phyloP scores from a whole-genome alignment of 2,329 filamentous ascomycete genomes.

The Trichoderma sp. region DNA sequence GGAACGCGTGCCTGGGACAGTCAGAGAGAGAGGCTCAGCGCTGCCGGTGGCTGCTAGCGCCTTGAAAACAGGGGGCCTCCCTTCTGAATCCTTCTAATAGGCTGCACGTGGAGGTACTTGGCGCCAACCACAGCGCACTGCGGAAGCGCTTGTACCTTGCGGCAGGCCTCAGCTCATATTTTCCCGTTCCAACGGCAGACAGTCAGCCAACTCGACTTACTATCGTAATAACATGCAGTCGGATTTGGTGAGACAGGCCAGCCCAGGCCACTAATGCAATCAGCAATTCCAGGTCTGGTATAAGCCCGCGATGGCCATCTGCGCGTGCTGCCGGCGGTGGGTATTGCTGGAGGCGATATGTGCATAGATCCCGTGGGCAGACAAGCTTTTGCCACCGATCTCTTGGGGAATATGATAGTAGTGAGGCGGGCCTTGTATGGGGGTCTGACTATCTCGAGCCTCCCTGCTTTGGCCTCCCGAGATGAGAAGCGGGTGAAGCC shows the following conservation, averaged over 20 bases:
- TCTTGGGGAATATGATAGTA: not conserved
- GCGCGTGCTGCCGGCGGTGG: not conserved
- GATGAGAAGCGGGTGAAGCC: not conserved
- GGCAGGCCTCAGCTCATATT: not conserved
- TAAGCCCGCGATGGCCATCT: not conserved
- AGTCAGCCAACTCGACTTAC: not conserved
- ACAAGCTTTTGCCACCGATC: not conserved
- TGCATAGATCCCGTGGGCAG: not conserved
- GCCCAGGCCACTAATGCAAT: conserved; percentile 5
- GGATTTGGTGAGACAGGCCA: conserved; percentile 7
- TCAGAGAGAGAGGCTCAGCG: conserved; percentile 5
- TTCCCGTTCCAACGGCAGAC: not conserved
- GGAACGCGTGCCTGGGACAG: conserved; percentile 20
- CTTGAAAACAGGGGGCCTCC: not conserved
- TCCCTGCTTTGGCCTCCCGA: not conserved
- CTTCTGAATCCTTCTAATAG: not conserved
- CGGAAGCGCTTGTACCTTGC: not conserved
- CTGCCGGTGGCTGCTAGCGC: conserved; percentile 2
- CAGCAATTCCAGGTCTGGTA: not conserved
- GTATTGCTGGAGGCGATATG: not conserved
- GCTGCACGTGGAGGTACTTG: conserved; percentile 3
- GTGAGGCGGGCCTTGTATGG: not conserved
- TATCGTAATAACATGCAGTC: not conserved
- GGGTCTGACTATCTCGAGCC: not conserved
- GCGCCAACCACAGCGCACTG: not conserved